These are phyloP conservation scores for Citropsis articulata DNA, from an alignment of 345 rosid genomes.

Conservation along the genomic window DNA sequence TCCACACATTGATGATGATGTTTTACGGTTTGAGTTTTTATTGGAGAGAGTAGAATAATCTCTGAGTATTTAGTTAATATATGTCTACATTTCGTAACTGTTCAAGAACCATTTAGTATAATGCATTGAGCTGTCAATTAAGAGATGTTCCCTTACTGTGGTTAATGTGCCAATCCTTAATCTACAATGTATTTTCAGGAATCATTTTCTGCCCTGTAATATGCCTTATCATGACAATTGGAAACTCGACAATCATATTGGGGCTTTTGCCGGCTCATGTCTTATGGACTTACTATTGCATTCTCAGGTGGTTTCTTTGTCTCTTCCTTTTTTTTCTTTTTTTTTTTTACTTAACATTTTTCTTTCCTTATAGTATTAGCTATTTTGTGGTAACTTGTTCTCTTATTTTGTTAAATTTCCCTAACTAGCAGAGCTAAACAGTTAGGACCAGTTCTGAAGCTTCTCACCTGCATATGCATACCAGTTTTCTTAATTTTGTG, in stretches of 20 bases:
- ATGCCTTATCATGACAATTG: conserved; percentile 65
- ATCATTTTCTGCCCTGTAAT: conserved; percentile 61
- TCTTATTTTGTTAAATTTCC: conserved; percentile 24
- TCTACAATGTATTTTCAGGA: conserved; percentile 44
- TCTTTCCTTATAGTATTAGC: neutral
- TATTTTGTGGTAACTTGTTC: conserved; percentile 7
- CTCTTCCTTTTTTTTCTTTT: neutral
- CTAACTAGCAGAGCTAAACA: conserved; percentile 59
- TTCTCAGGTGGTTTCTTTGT: conserved; percentile 53
- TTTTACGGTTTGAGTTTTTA: neutral
- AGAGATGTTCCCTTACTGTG: neutral
- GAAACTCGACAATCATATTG: conserved; percentile 66
- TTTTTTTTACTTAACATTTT: neutral
- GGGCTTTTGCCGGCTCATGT: conserved; percentile 64
- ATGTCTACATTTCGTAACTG: neutral
- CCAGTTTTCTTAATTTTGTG: conserved; percentile 55
- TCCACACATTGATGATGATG: neutral
- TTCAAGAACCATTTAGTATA: neutral
- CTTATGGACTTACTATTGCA: conserved; percentile 66
- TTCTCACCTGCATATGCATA: conserved; percentile 57
- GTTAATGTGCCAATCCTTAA: neutral
- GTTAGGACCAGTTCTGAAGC: conserved; percentile 79
- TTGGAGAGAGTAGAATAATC: neutral
- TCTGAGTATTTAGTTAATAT: neutral
- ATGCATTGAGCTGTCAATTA: neutral